Base-by-base conservation (phyloP, 2,329 filamentous ascomycete species). In the Colletotrichum sp. region DNA sequence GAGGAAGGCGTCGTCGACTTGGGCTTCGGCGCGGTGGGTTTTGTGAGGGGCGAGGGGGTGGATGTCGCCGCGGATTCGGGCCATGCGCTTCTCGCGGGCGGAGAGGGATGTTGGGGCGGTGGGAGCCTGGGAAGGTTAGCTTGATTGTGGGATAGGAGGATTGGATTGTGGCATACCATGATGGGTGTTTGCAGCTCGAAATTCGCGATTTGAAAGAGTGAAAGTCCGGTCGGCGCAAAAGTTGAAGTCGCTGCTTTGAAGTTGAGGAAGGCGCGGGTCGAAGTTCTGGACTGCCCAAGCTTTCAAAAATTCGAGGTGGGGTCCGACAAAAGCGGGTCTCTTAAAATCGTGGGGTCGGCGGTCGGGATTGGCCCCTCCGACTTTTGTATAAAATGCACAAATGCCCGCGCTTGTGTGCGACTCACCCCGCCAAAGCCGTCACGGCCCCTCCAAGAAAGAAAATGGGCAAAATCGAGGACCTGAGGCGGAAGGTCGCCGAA, bases 1-100 rank as follows among this genome's bases (percentile, higher is more conserved):
- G 77, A 92, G 87, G 85, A 96, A 96, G 76, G 83, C 78, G 82
- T 92, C 90, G 62, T 87, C 84, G 16, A 90, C 88, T 64, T 86
- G 82, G 79, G 90, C 88, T 79, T 89, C 86, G 65, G 86, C 82
- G 69, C 89, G 90, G 83, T 90, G 89, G 15, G 88, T 86, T 80
- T 89, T 89, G 82, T 87, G 85, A 67, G 90, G 89, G 27, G 88
- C 83, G 77, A 89, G 86, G 13, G 88, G 88, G 82, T 89, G 87
- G 79, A 87, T 85, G 80, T 86, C 81, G 79, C 85, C 87, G 76
- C 87, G 86, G 62, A 90, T 83, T 80, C 89, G 89, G 77, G 88
- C 87, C 77, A 87, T 86, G 78, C 89, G 87, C 81, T 92, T 91
- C 78, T 88, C 83, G 80, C 92, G 91, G 62, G 92, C 88, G 11